Evolutionary conservation across 2,329 filamentous ascomycete species (phyloP), one percentile per base, ranked within the genome.

Genomic region (Arthrobotrys sinensis): DNA sequence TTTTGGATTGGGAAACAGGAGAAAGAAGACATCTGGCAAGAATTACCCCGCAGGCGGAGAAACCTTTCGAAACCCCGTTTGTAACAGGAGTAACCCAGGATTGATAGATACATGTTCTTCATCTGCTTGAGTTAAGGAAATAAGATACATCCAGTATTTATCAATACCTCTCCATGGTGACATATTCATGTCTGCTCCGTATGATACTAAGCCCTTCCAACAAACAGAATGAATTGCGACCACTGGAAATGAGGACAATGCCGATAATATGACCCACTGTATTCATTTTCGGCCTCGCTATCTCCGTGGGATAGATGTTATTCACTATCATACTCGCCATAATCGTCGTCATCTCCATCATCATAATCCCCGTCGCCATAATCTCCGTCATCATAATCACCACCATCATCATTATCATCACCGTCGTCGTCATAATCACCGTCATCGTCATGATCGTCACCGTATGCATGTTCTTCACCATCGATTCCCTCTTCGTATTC

Each of bases 1-100:
- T 95, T 48, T 86, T 95, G 2, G 93, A 96, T 83, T 97, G 93
- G 93, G 89, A 91, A 81, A 89, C 89, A 82, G 93, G 93, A 1
- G 89, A 93, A 84, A 87, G 93, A 76, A 88, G 93, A 62, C 93
- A 96, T 85, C 84, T 96, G 78, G 93, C 93, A 6, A 88, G 93
- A 52, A 91, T 96, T 82, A 95, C 93, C 4, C 93, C 93, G 0
- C 92, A 95, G 85, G 93, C 92, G 0, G 93, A 96, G 19, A 77
- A 45, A 19, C 73, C 73, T 7, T 62, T 60, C n/a, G 66, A 77
- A 43, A 77, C 73, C 6, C 66, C 66, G 1, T 77, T 77, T 53
- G 62, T 45, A 21, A 53, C 2, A 28, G 2, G 16, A 12, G n/a
- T 6, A 43, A 43, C 16, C n/a, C 32, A 4, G 14, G 24, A 4